Percentiles rank a stretch among this genome's conserved stretches.
These are phyloP conservation scores for Chytridium lagenaria DNA, from an alignment of 371 early-diverging fungal species.

Conservation along the genomic window DNA sequence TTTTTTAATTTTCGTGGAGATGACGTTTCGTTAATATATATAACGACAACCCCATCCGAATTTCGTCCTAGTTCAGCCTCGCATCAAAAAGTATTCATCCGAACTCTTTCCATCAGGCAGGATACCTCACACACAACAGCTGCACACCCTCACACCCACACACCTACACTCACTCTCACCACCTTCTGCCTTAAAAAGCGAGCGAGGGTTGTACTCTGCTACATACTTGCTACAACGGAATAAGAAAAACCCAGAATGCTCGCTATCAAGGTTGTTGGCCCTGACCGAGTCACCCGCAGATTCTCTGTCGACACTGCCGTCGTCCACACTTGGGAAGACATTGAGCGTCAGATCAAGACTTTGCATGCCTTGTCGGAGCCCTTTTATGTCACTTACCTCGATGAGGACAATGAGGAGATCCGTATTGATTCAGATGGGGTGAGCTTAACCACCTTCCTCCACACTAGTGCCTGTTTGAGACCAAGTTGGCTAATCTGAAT, in stretches of 20 bases:
- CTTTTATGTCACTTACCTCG: constrained; percentile 31
- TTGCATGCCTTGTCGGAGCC: constrained; percentile 27
- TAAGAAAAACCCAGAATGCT: no score
- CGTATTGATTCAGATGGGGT: constrained; percentile 36
- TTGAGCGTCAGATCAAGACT: constrained; percentile 20
- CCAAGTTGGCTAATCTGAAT: background rate
- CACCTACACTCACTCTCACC: background rate
- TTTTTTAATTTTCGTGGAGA: no score
- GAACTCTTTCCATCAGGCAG: no score
- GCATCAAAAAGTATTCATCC: no score
- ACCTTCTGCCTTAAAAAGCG: background rate
- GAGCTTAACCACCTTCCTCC: background rate
- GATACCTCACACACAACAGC: no score
- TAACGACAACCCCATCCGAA: no score
- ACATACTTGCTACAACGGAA: no score
- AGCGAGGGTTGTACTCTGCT: no score
- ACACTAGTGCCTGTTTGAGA: constrained; percentile 2
- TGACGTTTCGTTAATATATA: no score
- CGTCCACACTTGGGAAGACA: background rate
- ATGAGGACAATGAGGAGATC: constrained; percentile 37
- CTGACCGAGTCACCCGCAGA: constrained; percentile 11
- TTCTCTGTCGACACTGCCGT: background rate
- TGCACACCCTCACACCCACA: background rate
- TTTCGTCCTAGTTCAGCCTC: no score
- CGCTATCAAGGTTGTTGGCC: constrained; percentile 17